Conservation (phyloP, 192 early-diverging fungal genomes). For the Coemansia sp. region DNA sequence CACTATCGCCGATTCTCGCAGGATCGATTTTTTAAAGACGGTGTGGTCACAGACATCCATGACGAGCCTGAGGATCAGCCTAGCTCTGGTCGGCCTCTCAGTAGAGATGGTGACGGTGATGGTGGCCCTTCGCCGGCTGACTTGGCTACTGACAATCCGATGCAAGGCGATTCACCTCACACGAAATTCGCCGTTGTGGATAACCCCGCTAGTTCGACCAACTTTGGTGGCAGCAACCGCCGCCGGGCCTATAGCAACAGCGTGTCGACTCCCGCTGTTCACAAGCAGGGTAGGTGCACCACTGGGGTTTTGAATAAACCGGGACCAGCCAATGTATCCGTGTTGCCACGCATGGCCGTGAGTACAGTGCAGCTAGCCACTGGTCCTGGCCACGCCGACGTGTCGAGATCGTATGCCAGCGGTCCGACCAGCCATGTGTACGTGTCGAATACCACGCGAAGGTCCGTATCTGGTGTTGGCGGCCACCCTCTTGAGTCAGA, state of each 20-base stretch:
- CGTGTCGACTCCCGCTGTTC: slow-evolving; percentile 24
- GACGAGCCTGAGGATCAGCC: neutral
- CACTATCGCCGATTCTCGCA: slow-evolving; percentile 49
- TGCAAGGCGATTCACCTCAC: neutral
- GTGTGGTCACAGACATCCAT: slow-evolving; percentile 12
- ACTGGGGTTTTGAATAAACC: neutral
- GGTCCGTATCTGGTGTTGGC: slow-evolving; percentile 9
- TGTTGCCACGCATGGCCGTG: slow-evolving; percentile 13
- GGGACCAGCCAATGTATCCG: slow-evolving; percentile 4
- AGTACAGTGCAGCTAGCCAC: neutral
- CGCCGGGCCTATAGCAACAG: slow-evolving; percentile 10
- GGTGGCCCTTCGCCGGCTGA: neutral
- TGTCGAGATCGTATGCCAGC: neutral
- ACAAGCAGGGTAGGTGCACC: neutral
- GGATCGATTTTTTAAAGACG: slow-evolving; percentile 48
- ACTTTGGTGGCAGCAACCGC: neutral
- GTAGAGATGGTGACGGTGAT: neutral
- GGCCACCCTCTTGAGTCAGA: slow-evolving; percentile 5
- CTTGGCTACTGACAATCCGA: neutral
- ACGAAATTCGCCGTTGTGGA: neutral
- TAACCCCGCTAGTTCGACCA: neutral
- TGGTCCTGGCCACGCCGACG: neutral
- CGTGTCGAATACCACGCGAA: slow-evolving; percentile 11
- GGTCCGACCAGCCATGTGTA: neutral
- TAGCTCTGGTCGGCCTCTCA: neutral